A percentile compares a stretch with the other conserved stretches of the same genome.
Evolutionary conservation across 2,329 filamentous ascomycete genomes (phyloP).

Genomic region (Talaromyces amestolkiae): DNA sequence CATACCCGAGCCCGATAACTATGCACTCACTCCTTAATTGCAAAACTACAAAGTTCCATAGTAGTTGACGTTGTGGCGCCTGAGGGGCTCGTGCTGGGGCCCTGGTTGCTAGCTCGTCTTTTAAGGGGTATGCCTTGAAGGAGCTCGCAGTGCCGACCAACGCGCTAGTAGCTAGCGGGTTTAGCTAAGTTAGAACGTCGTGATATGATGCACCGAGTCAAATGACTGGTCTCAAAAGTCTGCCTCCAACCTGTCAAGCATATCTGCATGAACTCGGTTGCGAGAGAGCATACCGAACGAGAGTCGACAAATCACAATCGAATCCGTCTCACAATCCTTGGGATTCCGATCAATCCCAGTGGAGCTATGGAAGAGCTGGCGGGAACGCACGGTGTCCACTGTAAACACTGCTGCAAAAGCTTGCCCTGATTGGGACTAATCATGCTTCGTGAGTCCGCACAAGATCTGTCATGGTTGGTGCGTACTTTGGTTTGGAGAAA

Average conservation of each 20-base stretch:
- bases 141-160: background rate
- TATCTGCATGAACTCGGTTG: background rate
- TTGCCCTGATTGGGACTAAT: background rate
- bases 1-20: background rate
- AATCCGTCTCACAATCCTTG: background rate
- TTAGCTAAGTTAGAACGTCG: background rate
- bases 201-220: no score
- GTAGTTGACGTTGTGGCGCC: constrained; percentile 13
- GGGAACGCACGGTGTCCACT: constrained; percentile 5
- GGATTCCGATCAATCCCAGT: background rate
- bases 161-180: background rate
- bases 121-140: constrained; percentile 10
- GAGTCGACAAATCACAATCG: background rate
- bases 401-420: background rate
- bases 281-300: background rate
- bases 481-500: background rate
- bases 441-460: background rate
- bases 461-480: constrained; percentile 2
- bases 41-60: background rate
- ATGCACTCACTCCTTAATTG: background rate
- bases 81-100: constrained; percentile 16
- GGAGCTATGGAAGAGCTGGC: background rate
- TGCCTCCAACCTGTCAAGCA: background rate
- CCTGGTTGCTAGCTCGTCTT: background rate
- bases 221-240: background rate